Base-by-base conservation (phyloP, 1,139 yeast genomes). In the Saccharomyces pastorianus region DNA sequence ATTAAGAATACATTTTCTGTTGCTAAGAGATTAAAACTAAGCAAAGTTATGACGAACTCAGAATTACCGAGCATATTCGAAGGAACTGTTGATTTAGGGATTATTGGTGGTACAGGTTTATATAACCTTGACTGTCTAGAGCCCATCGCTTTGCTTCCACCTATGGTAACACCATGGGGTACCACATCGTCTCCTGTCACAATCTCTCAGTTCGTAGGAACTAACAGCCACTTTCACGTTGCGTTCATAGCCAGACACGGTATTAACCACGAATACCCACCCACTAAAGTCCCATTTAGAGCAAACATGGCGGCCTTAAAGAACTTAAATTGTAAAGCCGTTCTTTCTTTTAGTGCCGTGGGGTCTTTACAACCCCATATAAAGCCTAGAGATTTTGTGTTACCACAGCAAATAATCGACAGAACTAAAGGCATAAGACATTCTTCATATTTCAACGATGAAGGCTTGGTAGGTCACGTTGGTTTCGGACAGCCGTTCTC, bases 201-300 rank as follows among this genome's bases (percentile, higher is more conserved):
- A 53, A 84, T 93, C 59, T 85, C 96, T 29, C 82, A 79, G 61
- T 62, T 66, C 38, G 69, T 77, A 51, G 96, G 96, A 0, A 56
- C 55, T 26, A 49, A 55, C 27, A 56, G 58, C 46, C 60, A 44
- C 25, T 84, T 88, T 71, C 89, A 90, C 48, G 88, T 93, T 54
- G 99, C 99, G 1, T 93, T 93, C 66, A 78, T 93, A 63, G 95
- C 98, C 17, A 84, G 99, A 72, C 99, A 93, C 68, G 99, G 99
- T 46, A 75, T 77, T 47, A 84, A 88, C 69, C 99, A 93, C 71
- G 93, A 90, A 70, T 81, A 81, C 65, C 79, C 93, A 58, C 99
- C 99, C 14, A 76, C 95, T 6, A 93, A 88, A 63, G 99, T 95
- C 23, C 99, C 99, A 13, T 79, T 85, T 54, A 80, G 89, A 61